These are phyloP conservation scores for Fusarium mundagurra DNA, from an alignment of 2,329 filamentous ascomycete species.

Conservation along the genomic window DNA sequence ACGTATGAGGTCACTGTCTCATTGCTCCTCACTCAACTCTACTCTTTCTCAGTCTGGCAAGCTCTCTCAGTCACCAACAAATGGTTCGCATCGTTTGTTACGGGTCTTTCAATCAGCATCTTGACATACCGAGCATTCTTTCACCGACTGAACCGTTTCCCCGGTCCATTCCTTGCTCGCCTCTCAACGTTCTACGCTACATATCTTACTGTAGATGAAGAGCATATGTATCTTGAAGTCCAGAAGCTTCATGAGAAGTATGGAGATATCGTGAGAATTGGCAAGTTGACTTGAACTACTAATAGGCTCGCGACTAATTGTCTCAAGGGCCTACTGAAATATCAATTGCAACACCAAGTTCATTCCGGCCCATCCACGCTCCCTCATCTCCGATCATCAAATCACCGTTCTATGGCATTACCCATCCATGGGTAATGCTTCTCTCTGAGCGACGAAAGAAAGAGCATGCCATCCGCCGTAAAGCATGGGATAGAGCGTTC, in stretches of 20 bases:
- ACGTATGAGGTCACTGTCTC: neutral
- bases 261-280: slow-evolving; percentile 29
- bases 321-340: slow-evolving; percentile 8
- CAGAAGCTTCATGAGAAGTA: slow-evolving; percentile 23
- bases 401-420: slow-evolving; percentile 22
- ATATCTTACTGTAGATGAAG: neutral
- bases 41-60: neutral
- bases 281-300: fast-evolving
- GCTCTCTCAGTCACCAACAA: neutral
- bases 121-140: slow-evolving; percentile 19
- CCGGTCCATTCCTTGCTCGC: slow-evolving; percentile 16
- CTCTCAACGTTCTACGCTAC: slow-evolving; percentile 13
- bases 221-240: slow-evolving; percentile 15
- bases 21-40: neutral
- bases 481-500: slow-evolving; percentile 29
- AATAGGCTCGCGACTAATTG: fast-evolving
- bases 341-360: slow-evolving; percentile 22
- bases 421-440: slow-evolving; percentile 10
- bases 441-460: neutral
- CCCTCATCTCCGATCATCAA: slow-evolving; percentile 6
- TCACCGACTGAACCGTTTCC: slow-evolving; percentile 20
- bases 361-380: slow-evolving; percentile 17
- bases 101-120: slow-evolving; percentile 4
- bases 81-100: neutral
- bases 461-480: slow-evolving; percentile 21